Evolutionary conservation across 78 protist species (phyloP), one percentile per base, ranked within the genome.

Genomic region (Guillardia theta): DNA sequence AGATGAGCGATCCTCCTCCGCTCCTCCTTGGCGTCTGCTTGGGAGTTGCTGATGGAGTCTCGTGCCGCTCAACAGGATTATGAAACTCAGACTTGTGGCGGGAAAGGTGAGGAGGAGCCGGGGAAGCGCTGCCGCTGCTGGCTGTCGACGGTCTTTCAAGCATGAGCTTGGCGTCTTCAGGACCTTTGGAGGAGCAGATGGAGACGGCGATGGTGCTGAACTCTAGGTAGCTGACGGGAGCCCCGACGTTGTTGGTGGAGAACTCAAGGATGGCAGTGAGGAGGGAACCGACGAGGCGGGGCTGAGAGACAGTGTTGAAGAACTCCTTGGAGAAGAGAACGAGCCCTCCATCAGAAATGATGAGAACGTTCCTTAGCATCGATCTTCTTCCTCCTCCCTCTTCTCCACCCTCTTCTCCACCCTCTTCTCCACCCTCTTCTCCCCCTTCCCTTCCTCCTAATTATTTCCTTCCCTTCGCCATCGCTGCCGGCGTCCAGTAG

Each of bases 301-400:
- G 90, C 44, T 78, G 90, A 15, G 45, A 27, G 0, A 78, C 50
- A 2, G 90, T 50, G 24, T 78, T 78, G 33, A 78, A 45, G 24
- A 78, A 78, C 48, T 78, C 90, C 50, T 78, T 78, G 1, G 90
- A 78, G 33, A 78, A 78, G n/a, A 78, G 90, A 10, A 78, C 90
- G 37, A 78, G 48, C 53, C 90, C 90, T 9, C 90, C 90, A 78
- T 78, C 48, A 0, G 90, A 43, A 0, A 78, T 78, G 1, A 78
- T 30, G 0, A 78, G 90, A 24, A 78, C 90, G 9, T 78, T 78
- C 33, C 90, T 19, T 0, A 78, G 48, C 90, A 78, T 78, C n/a
- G n/a, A n/a, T n/a, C n/a, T n/a, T n/a, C n/a, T n/a, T n/a, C n/a
- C n/a, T n/a, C n/a, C n/a, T n/a, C n/a, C n/a, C n/a, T n/a, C n/a